Base-by-base conservation (phyloP, 2,329 filamentous ascomycete genomes). In the Arthrobotrys sphaeroides region DNA sequence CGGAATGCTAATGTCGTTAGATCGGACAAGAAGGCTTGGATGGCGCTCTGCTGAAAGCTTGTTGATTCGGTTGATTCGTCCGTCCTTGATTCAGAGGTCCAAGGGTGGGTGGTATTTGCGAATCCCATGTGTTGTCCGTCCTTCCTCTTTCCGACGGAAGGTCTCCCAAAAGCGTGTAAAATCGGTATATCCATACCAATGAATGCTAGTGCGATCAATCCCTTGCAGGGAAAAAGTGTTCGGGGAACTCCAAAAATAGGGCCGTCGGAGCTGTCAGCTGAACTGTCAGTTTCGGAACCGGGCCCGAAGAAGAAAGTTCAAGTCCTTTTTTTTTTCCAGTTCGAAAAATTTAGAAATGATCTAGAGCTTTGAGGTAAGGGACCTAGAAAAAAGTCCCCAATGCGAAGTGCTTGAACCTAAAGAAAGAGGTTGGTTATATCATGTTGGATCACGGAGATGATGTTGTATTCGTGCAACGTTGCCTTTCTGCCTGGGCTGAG, bases 71-170 rank as follows among this genome's bases (percentile, higher is more conserved):
- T n/a, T n/a, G n/a, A 42, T 53, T 26, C 16, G 28, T 36, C 45
- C 45, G 20, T 55, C 36, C 33, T 22, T 65, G 12, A 7, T 22
- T 18, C 31, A 4, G 59, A 10, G 43, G 26, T n/a, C n/a, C n/a
- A n/a, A n/a, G n/a, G n/a, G n/a, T n/a, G 60, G 59, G 61, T 65
- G 33, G 61, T 55, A 65, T 65, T 40, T 24, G 18, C 13, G 33
- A 12, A 31, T 33, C 24, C 42, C 45, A 43, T 65, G 61, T 65
- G 61, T 65, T 65, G 61, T 43, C 18, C 26, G 42, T 47, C 45
- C 45, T 65, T 65, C 61, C 61, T 53, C 31, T 53, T 65, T 51
- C 28, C 18, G 61, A 42, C 18, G 38, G 22, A 7, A 1, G 28
- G 12, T 18, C 59, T 64, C 33, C 28, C 20, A 60, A 60, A 60